Evolutionary conservation across 2,329 filamentous ascomycete species (phyloP).

Genomic region (Orbilia javanica): DNA sequence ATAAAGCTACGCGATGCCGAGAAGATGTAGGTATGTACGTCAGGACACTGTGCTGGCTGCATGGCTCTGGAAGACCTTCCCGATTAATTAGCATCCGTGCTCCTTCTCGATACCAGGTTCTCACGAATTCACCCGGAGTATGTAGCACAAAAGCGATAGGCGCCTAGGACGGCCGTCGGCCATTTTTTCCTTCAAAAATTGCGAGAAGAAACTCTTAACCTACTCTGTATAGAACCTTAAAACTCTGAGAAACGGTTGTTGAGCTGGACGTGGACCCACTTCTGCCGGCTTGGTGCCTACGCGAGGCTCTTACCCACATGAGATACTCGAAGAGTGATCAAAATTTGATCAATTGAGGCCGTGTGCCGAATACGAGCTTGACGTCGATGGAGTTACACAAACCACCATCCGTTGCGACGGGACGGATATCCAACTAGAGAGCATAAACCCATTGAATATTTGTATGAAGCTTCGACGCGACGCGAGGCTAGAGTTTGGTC

Average conservation of each 20-base stretch:
- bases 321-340: constrained; percentile 1
- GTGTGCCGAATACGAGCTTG: constrained; percentile 6
- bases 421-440: too few species aligned
- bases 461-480: not conserved
- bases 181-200: constrained; percentile 12
- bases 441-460: not conserved
- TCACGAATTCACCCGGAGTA: not conserved
- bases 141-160: not conserved
- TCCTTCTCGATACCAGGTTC: constrained; percentile 11
- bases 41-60: not conserved
- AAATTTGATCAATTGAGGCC: not conserved
- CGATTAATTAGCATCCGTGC: not conserved
- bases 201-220: constrained; percentile 6
- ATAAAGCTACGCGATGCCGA: not conserved
- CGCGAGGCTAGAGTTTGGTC: too few species aligned
- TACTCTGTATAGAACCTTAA: not conserved
- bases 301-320: constrained; percentile 20
- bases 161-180: not conserved
- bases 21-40: not conserved
- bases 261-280: constrained; percentile 4
- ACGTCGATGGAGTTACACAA: constrained; percentile 11
- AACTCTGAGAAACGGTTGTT: not conserved
- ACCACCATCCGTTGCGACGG: not conserved
- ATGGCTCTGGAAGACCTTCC: constrained; percentile 8
- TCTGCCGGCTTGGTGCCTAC: constrained; percentile 19